Evolutionary conservation across 306 rosid genomes (phyloP).

Genomic region (Carpinus fangiana): DNA sequence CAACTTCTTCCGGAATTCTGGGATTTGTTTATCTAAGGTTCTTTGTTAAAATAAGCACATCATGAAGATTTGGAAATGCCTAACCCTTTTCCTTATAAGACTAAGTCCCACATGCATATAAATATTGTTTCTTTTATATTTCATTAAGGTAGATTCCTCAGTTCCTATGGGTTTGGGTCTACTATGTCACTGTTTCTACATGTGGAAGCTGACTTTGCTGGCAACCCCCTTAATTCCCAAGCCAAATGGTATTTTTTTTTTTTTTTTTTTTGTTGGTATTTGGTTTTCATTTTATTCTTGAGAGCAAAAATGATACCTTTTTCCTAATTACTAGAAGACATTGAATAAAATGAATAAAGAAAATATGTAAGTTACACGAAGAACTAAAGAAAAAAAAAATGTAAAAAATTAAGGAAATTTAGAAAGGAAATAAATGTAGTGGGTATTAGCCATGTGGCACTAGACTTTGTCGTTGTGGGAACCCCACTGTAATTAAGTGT

Average conservation of each 20-base stretch:
- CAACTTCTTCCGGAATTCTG: conserved; percentile 36
- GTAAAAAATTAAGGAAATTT: no score
- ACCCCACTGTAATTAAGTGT: conserved; percentile 15
- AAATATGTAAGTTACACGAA: no score
- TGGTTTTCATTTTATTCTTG: neutral
- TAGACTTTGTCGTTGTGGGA: conserved; percentile 22
- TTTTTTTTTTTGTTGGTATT: neutral
- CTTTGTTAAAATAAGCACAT: conserved; percentile 22
- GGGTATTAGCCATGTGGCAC: conserved; percentile 24
- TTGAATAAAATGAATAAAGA: neutral
- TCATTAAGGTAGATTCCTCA: conserved; percentile 38
- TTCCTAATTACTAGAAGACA: neutral
- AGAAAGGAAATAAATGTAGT: neutral
- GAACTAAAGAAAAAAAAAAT: no score
- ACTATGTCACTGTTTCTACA: conserved; percentile 20
- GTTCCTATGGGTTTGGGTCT: conserved; percentile 27
- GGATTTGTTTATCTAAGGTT: conserved; percentile 30
- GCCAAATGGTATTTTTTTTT: neutral
- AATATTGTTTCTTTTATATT: conserved; percentile 13
- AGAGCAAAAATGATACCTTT: neutral
- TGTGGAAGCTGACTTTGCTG: conserved; percentile 28
- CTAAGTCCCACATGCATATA: conserved; percentile 32
- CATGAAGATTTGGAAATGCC: conserved; percentile 24
- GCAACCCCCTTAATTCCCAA: conserved; percentile 1
- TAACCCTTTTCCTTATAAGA: conserved; percentile 10